A percentile compares a stretch with the other conserved stretches of the same genome.
Evolutionary conservation across 257 asterid genomes (phyloP).

Genomic region (Nyctanthes arbortristis): DNA sequence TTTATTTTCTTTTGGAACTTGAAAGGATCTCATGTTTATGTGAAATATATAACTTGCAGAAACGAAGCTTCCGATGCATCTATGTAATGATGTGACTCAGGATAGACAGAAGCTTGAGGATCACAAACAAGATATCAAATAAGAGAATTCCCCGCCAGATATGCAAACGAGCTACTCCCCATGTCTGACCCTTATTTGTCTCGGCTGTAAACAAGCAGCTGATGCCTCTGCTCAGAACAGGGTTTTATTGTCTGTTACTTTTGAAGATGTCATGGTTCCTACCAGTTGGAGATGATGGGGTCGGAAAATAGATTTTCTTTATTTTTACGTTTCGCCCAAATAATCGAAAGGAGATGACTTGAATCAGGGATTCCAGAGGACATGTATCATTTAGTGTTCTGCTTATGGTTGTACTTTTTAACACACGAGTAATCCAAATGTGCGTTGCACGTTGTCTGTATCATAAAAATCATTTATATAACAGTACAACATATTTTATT

Average conservation of each 20-base stretch:
- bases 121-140: neutral
- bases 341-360: neutral
- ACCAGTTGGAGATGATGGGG: neutral
- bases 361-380: neutral
- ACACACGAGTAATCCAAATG: too few relatives aligned
- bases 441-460: too few relatives aligned
- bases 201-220: neutral
- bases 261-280: neutral
- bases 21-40: neutral
- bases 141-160: neutral
- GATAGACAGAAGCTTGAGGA: neutral
- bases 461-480: too few relatives aligned
- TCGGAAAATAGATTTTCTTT: neutral
- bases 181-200: neutral
- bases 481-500: too few relatives aligned
- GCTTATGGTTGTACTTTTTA: neutral
- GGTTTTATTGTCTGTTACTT: neutral
- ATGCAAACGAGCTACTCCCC: neutral
- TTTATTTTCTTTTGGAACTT: neutral
- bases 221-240: neutral
- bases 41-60: neutral
- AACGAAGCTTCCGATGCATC: slow-evolving; percentile 8
- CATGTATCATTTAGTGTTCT: neutral
- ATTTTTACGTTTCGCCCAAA: neutral
- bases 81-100: neutral